These are phyloP conservation scores for Aspergillus neoniger DNA, from an alignment of 2,329 filamentous ascomycete genomes.

Conservation along the genomic window DNA sequence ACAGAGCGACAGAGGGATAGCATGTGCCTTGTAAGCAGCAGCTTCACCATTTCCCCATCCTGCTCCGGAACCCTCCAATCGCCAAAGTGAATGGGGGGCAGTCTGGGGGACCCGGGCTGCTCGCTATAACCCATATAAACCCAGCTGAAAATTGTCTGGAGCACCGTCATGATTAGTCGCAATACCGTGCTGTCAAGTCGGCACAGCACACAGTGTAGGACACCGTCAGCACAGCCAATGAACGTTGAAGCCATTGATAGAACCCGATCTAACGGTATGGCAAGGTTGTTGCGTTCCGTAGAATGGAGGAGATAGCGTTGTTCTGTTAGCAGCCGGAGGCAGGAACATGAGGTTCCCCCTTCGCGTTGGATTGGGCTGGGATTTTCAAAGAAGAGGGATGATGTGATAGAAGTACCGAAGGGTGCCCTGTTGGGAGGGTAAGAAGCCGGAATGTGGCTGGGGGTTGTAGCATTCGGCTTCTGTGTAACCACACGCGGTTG, in stretches of 20 bases:
- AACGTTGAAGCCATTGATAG: neutral
- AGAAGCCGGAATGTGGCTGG: no score
- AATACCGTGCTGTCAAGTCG: neutral
- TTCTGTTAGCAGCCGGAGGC: neutral
- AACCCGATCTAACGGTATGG: neutral
- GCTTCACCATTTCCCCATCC: neutral
- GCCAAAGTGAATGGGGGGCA: neutral
- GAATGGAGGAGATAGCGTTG: neutral
- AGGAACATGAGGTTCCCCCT: neutral
- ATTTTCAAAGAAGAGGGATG: no score
- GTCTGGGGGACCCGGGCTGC: neutral
- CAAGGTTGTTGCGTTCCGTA: neutral
- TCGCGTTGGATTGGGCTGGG: no score
- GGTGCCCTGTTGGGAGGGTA: no score
- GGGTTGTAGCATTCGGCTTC: no score
- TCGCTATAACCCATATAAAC: neutral
- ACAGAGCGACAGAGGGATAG: neutral
- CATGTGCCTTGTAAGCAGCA: neutral
- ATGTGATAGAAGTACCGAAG: no score
- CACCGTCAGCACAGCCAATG: neutral
- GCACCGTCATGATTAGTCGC: neutral
- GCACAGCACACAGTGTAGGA: neutral
- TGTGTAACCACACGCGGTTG: no score
- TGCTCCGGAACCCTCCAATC: neutral
- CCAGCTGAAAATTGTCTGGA: neutral